A percentile compares a stretch with the other conserved stretches of the same genome.
Conservation (phyloP, 805 yeast species). For the Teunomyces stri region DNA sequence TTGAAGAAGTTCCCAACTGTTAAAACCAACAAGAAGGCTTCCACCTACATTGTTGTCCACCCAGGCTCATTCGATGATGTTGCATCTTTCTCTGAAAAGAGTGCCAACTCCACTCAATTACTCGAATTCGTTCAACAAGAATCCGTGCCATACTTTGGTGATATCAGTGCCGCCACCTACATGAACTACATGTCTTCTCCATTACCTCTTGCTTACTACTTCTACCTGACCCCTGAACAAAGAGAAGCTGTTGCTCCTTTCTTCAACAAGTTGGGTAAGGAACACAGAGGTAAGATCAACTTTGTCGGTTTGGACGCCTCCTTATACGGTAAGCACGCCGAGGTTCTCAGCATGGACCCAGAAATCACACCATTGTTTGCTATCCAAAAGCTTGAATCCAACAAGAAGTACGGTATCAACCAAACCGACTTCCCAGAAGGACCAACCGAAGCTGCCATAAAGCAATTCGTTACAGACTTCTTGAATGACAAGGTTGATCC, state of each 20-base stretch:
- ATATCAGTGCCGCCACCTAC: constrained; percentile 79
- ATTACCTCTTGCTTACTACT: constrained; percentile 83
- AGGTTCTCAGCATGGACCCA: constrained; percentile 76
- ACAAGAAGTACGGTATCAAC: constrained; percentile 74
- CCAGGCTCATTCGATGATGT: constrained; percentile 43
- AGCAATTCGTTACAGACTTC: constrained; percentile 61
- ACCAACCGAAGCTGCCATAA: constrained; percentile 47
- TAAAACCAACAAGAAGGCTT: constrained; percentile 18
- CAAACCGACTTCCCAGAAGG: constrained; percentile 55
- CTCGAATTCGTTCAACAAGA: constrained; percentile 54
- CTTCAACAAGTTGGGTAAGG: constrained; percentile 65
- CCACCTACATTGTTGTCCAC: constrained; percentile 47
- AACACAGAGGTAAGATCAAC: constrained; percentile 75
- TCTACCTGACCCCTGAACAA: constrained; percentile 70
- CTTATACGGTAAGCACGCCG: constrained; percentile 82
- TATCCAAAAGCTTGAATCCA: constrained; percentile 67
- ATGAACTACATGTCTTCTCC: constrained; percentile 66
- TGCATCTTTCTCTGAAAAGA: constrained; percentile 43
- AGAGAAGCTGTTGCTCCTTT: constrained; percentile 51
- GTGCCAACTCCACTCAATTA: constrained; percentile 35
- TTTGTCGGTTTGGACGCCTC: constrained; percentile 87
- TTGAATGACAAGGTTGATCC: constrained; percentile 65
- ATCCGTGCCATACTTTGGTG: constrained; percentile 82
- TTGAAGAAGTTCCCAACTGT: constrained; percentile 29
- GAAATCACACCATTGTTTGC: constrained; percentile 83